A percentile compares a stretch with the other conserved stretches of the same genome.
These are phyloP conservation scores for Aspergillus eucalypticola DNA, from an alignment of 2,329 filamentous ascomycete genomes.

Conservation along the genomic window DNA sequence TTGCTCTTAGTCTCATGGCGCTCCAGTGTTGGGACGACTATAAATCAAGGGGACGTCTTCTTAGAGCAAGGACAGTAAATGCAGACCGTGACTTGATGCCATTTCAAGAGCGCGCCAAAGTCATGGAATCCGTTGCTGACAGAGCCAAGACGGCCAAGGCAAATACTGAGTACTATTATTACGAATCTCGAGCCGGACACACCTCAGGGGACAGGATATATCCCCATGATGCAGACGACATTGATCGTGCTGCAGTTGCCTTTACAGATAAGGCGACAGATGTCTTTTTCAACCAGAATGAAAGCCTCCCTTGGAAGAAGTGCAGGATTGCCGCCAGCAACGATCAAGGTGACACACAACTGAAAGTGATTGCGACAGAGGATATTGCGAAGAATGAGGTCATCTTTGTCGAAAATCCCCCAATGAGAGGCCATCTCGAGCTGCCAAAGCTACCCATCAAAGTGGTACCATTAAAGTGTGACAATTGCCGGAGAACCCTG, in stretches of 20 bases:
- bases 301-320: conserved; percentile 14
- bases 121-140: conserved; percentile 16
- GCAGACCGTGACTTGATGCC: conserved; percentile 2
- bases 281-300: conserved; percentile 22
- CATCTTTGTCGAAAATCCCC: conserved; percentile 38
- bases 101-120: background rate
- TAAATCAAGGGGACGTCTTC: conserved; percentile 22
- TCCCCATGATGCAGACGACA: conserved; percentile 30
- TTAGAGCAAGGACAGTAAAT: conserved; percentile 18
- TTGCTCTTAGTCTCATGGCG: conserved; percentile 31
- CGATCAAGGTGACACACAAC: background rate
- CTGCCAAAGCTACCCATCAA: background rate
- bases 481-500: background rate
- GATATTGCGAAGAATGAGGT: conserved; percentile 27
- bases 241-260: conserved; percentile 16
- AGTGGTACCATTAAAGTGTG: background rate
- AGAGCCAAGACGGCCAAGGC: no score
- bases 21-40: conserved; percentile 36
- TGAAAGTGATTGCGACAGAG: conserved; percentile 30
- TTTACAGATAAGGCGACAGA: conserved; percentile 23
- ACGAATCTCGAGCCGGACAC: background rate
- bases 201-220: conserved; percentile 19
- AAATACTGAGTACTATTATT: background rate
- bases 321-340: conserved; percentile 14
- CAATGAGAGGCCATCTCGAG: conserved; percentile 36